Evolutionary conservation across 805 yeast genomes (phyloP).

Genomic region (Hemisphaericaspora nanyangensis): DNA sequence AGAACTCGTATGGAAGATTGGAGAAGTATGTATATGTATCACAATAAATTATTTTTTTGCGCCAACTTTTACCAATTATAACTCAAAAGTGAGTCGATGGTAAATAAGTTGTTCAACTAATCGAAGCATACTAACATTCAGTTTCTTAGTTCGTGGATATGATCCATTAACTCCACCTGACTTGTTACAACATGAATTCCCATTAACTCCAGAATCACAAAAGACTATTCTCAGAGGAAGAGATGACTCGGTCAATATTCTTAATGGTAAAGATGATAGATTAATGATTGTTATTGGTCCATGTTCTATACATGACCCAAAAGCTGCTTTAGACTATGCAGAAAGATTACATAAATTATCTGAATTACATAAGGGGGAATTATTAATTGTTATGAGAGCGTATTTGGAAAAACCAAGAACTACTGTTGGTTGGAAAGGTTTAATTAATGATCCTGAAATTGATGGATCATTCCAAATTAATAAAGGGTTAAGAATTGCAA

Average conservation of each 20-base stretch:
- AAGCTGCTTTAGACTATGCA: slow-evolving; percentile 88
- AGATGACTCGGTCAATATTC: slow-evolving; percentile 64
- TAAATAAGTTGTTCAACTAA: too few species aligned
- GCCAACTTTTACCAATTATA: too few species aligned
- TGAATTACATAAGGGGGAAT: slow-evolving; percentile 64
- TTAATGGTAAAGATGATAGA: slow-evolving; percentile 83
- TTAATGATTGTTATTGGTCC: slow-evolving; percentile 91
- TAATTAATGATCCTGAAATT: slow-evolving; percentile 95
- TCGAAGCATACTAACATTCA: too few species aligned
- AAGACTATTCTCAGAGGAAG: slow-evolving; percentile 72
- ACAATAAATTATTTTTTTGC: too few species aligned
- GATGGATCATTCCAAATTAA: slow-evolving; percentile 90
- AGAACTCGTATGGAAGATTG: slow-evolving; percentile 59
- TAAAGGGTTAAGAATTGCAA: slow-evolving; percentile 86
- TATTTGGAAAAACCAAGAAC: slow-evolving; percentile 98
- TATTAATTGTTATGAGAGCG: slow-evolving; percentile 92
- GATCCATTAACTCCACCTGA: slow-evolving; percentile 96
- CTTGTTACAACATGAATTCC: slow-evolving; percentile 80
- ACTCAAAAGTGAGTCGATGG: too few species aligned
- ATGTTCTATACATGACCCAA: slow-evolving; percentile 93
- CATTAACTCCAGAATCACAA: slow-evolving; percentile 57
- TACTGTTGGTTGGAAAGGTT: slow-evolving; percentile 98
- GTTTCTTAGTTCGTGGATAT: slow-evolving; percentile 70
- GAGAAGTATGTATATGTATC: slow-evolving; percentile 38
- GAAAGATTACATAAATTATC: slow-evolving; percentile 55